Conservation (phyloP, 768 basidiomycete genomes). For the Trametes villosa region DNA sequence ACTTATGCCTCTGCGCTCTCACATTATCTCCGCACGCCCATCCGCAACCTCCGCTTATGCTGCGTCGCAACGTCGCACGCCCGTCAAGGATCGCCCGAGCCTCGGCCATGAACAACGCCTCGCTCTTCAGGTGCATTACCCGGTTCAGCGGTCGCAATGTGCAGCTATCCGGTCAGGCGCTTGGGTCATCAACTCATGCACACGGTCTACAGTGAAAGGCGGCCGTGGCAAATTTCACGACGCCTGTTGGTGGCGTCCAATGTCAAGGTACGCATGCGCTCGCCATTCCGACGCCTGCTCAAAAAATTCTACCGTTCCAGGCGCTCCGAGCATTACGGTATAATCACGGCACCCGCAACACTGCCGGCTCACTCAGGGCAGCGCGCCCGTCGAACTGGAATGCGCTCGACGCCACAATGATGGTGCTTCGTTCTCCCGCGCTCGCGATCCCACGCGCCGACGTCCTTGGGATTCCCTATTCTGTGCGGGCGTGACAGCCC, state of each 20-base stretch:
- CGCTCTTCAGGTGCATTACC: no score
- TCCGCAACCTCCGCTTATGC: background rate
- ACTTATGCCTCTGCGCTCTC: background rate
- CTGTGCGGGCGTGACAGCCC: background rate
- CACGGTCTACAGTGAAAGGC: no score
- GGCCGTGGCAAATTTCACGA: no score
- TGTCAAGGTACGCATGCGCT: no score
- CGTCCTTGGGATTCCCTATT: background rate
- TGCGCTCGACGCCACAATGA: background rate
- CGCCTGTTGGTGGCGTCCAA: no score
- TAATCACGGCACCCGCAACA: background rate
- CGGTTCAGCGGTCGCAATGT: no score
- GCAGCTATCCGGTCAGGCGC: no score
- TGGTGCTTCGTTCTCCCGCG: background rate
- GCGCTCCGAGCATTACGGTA: background rate
- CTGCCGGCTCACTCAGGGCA: background rate
- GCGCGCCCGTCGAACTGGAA: background rate
- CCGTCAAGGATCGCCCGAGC: background rate
- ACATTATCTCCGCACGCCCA: slow-evolving; percentile 12
- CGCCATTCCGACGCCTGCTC: background rate
- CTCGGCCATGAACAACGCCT: no score
- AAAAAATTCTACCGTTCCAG: background rate
- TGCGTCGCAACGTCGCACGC: background rate
- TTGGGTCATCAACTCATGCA: no score
- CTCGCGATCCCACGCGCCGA: background rate